Evolutionary conservation across 78 protist genomes (phyloP).

Genomic region (Bigelowiella natans): DNA sequence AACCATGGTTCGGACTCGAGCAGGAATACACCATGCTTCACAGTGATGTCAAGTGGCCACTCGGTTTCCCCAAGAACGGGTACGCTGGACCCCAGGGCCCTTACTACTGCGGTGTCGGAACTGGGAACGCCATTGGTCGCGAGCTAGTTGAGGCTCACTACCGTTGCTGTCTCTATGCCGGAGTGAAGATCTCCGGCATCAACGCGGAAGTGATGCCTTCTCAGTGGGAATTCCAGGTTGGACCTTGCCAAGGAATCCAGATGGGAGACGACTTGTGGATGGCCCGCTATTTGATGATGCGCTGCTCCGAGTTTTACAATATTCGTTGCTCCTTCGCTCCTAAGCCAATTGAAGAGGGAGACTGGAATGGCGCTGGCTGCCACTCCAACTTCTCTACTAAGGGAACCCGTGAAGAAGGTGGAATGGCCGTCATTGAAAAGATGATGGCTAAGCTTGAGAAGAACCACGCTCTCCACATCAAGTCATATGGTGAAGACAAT

Average conservation of each 20-base stretch:
- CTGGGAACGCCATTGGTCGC: slow-evolving; percentile 62
- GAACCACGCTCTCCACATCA: slow-evolving; percentile 53
- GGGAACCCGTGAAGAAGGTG: slow-evolving; percentile 54
- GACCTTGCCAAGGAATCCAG: slow-evolving; percentile 72
- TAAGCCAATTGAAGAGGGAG: slow-evolving; percentile 70
- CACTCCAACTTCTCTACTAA: slow-evolving; percentile 80
- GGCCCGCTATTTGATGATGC: slow-evolving; percentile 27
- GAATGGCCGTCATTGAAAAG: slow-evolving; percentile 10
- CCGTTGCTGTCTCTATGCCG: slow-evolving; percentile 63
- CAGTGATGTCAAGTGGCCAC: slow-evolving; percentile 35
- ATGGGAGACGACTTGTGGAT: slow-evolving; percentile 58
- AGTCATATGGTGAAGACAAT: slow-evolving; percentile 64
- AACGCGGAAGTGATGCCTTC: slow-evolving; percentile 83
- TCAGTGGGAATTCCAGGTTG: slow-evolving; percentile 84
- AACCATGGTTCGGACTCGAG: slow-evolving; percentile 78
- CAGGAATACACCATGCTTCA: slow-evolving; percentile 53
- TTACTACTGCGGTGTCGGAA: slow-evolving; percentile 78
- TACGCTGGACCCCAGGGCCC: slow-evolving; percentile 80
- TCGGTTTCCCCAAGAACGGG: slow-evolving; percentile 3
- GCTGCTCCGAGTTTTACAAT: slow-evolving; percentile 57
- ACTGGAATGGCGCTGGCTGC: slow-evolving; percentile 88
- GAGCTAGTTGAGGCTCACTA: slow-evolving; percentile 63
- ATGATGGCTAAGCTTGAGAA: slow-evolving; percentile 25
- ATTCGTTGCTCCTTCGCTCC: slow-evolving; percentile 59
- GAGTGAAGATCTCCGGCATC: slow-evolving; percentile 62